Conservation (phyloP, 1,139 yeast species). For the Lodderomyces orthopsilosis region DNA sequence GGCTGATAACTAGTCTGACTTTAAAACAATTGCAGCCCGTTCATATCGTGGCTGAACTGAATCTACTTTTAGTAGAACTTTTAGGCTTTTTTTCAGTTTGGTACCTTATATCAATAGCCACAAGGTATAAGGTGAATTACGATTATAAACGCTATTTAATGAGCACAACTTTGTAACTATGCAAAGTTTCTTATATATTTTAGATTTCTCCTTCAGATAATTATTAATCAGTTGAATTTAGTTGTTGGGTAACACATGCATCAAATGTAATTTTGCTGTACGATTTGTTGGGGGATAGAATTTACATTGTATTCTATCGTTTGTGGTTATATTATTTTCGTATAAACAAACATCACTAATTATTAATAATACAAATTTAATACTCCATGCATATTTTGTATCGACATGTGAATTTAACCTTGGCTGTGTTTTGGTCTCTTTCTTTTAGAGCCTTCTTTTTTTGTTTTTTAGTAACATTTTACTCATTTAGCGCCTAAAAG, state of each 20-base stretch:
- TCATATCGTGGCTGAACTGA: too few relatives aligned
- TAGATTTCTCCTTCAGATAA: neutral
- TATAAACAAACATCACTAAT: neutral
- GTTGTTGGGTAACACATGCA: conserved; percentile 1
- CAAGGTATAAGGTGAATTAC: neutral
- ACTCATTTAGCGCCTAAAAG: neutral
- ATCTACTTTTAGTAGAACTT: too few relatives aligned
- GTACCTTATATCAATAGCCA: neutral
- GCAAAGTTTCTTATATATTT: neutral
- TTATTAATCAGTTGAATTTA: too few relatives aligned
- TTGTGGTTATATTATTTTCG: neutral
- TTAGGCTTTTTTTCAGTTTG: neutral
- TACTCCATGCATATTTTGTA: neutral
- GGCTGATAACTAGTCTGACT: too few relatives aligned
- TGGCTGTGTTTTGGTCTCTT: neutral
- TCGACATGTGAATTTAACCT: neutral
- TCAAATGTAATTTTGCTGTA: neutral
- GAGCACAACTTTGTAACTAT: neutral
- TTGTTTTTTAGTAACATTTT: neutral
- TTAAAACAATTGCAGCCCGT: too few relatives aligned
- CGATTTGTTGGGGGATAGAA: neutral
- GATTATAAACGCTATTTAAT: neutral
- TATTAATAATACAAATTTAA: neutral
- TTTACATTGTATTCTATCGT: neutral
- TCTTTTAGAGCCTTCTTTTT: neutral